Conservation (phyloP, 495 filamentous ascomycete genomes). For the Trichoderma virens region DNA sequence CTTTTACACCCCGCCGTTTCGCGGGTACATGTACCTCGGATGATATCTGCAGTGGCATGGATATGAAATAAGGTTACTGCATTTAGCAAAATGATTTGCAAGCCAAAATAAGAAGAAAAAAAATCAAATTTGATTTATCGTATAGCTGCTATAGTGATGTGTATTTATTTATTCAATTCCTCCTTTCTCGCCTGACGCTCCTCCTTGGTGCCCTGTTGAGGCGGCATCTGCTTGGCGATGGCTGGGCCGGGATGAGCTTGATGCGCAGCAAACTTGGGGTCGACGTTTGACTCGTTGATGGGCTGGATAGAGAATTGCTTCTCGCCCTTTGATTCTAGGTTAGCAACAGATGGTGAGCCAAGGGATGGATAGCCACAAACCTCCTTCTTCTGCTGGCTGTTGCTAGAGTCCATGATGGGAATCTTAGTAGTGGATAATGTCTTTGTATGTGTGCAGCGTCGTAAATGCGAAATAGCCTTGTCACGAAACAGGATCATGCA, state of each 20-base stretch:
- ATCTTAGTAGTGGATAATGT: not conserved
- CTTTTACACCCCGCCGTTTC: too few species aligned
- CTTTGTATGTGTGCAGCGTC: not conserved
- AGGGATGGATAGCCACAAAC: not conserved
- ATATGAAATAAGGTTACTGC: too few species aligned
- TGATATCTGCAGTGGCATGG: too few species aligned
- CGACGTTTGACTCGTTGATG: conserved; percentile 24
- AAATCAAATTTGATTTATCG: too few species aligned
- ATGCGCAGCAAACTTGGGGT: conserved; percentile 35
- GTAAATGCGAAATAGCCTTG: not conserved
- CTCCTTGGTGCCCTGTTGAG: conserved; percentile 55
- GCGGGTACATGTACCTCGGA: too few species aligned
- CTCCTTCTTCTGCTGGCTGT: conserved; percentile 11
- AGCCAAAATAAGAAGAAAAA: too few species aligned
- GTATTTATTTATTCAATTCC: conserved; percentile 53
- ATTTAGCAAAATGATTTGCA: too few species aligned
- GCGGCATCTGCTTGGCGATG: conserved; percentile 36
- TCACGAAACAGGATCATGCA: not conserved
- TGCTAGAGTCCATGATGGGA: conserved; percentile 10
- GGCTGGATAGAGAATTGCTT: conserved; percentile 19
- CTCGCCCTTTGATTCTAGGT: conserved; percentile 12
- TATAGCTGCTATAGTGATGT: too few species aligned
- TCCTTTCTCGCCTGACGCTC: conserved; percentile 56
- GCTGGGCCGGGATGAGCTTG: conserved; percentile 43
- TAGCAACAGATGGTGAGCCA: not conserved